Base-by-base conservation (phyloP, 345 rosid genomes). In the Populus deltoides region DNA sequence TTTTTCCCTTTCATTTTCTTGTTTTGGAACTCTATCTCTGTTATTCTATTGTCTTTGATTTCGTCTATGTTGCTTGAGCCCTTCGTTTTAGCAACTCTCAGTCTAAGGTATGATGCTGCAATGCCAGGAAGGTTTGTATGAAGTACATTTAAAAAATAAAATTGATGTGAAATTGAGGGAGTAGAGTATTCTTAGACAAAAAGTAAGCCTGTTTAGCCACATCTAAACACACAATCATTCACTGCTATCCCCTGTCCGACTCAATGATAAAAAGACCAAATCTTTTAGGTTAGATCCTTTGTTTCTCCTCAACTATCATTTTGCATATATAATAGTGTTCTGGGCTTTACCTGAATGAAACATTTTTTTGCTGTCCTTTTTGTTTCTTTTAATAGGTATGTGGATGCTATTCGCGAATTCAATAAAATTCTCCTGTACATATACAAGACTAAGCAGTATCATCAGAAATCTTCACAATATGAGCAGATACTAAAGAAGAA, bases 401-500 rank as follows among this genome's bases (percentile, higher is more conserved):
- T 94, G 74, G 97, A 92, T 84, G 95, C 98, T 63, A 93, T 93
- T 79, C 93, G 92, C 41, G 99, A 96, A 73, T 96, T 96, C 87
- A 96, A 90, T 82, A 96, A 93, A 88, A 91, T 96, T 81, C 97
- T 96, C 75, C 84, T 90, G 66, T 93, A 96, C 87, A 93, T 96
- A 73, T 93, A 87, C 89, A 93, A 93, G 91, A 90, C 97, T 27
- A 93, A 96, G 88, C 99, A 91, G 71, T 93, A 87, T 83, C 98
- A 96, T 76, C 92, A 93, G 82, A 91, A 93, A 77, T 93, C 98
- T 36, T 84, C 97, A 22, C 99, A 96, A 78, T 93, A 96, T 76
- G 98, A 93, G 86, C 99, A 92, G 80, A 88, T 96, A 77, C 87
- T 96, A 66, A 96, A 96, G 89, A 96, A 96, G 90, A 96, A 96